Evolutionary conservation across 352 stramenopile genomes (phyloP).

Genomic region (Phytophthora citricola): DNA sequence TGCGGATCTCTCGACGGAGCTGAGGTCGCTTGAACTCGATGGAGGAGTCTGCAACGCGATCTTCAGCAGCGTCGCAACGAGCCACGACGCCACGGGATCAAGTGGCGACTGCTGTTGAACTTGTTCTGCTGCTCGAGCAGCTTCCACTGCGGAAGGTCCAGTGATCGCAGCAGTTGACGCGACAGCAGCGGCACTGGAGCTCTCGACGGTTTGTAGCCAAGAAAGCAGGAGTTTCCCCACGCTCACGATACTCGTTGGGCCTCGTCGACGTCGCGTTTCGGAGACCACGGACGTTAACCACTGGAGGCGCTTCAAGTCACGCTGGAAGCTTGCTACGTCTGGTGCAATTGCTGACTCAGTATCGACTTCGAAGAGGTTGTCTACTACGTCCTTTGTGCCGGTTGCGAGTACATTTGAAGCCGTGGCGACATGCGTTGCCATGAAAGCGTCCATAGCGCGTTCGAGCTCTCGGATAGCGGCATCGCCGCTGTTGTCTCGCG

Average conservation of each 20-base stretch:
- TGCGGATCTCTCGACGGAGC: slow-evolving; percentile 10
- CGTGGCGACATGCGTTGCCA: slow-evolving; percentile 46
- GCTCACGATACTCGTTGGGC: slow-evolving; percentile 13
- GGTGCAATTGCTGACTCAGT: not conserved
- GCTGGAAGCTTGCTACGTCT: slow-evolving; percentile 17
- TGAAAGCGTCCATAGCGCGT: slow-evolving; percentile 65
- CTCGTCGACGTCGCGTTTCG: slow-evolving; percentile 14
- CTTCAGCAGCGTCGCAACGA: slow-evolving; percentile 49
- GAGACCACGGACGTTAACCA: slow-evolving; percentile 37
- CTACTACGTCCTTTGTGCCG: slow-evolving; percentile 4
- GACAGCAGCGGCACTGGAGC: slow-evolving; percentile 29
- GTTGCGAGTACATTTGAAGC: slow-evolving; percentile 22
- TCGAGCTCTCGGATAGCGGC: slow-evolving; percentile 50
- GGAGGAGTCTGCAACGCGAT: slow-evolving; percentile 34
- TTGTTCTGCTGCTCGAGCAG: slow-evolving; percentile 18
- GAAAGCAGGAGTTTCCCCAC: slow-evolving; percentile 36
- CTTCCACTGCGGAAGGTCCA: slow-evolving; percentile 13
- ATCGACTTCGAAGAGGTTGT: not conserved
- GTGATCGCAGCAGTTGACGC: slow-evolving; percentile 4
- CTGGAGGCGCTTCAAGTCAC: slow-evolving; percentile 38
- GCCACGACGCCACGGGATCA: slow-evolving; percentile 47
- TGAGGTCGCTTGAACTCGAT: slow-evolving; percentile 15
- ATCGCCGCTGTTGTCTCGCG: slow-evolving; percentile 29
- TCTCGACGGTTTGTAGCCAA: slow-evolving; percentile 52
- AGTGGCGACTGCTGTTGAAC: slow-evolving; percentile 22